Evolutionary conservation across 495 filamentous ascomycete genomes (phyloP).

Genomic region (Hypoxylon perforatum): DNA sequence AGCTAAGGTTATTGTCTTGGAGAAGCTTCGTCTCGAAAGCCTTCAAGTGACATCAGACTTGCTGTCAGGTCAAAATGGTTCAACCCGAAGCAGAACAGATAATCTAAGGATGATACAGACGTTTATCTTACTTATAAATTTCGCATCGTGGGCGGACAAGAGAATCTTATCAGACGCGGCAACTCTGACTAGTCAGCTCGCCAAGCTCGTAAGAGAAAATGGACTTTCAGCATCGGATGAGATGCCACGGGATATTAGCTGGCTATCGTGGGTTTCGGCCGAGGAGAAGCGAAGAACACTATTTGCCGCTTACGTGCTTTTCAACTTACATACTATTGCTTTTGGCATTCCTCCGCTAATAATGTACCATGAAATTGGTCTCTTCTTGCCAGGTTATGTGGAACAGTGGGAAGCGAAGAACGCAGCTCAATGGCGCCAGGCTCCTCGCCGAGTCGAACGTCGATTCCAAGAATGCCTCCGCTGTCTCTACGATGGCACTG

Average conservation of each 20-base stretch:
- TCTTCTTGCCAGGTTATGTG: constrained; percentile 63
- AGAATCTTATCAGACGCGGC: constrained; percentile 62
- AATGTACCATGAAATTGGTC: constrained; percentile 59
- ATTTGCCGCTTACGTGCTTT: constrained; percentile 65
- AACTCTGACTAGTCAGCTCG: constrained; percentile 61
- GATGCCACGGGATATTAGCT: constrained; percentile 49
- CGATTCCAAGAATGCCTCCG: constrained; percentile 62
- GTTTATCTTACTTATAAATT: constrained; percentile 60
- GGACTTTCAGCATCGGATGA: constrained; percentile 53
- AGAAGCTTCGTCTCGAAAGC: constrained; percentile 59
- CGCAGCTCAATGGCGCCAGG: constrained; percentile 57
- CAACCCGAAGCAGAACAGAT: constrained; percentile 44
- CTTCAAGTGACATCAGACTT: constrained; percentile 58
- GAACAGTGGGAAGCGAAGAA: constrained; percentile 64
- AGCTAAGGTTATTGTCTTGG: constrained; percentile 59
- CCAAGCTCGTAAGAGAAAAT: constrained; percentile 60
- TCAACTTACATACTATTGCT: constrained; percentile 65
- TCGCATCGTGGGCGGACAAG: constrained; percentile 66
- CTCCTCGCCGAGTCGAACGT: constrained; percentile 44
- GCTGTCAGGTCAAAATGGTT: constrained; percentile 40
- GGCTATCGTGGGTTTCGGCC: constrained; percentile 62
- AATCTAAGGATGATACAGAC: constrained; percentile 58
- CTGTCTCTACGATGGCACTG: constrained; percentile 50
- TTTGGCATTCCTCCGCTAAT: constrained; percentile 66
- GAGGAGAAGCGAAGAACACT: constrained; percentile 65